phyloP scores from a whole-genome alignment of 2,329 filamentous ascomycete genomes.

The Verticillium dahliae region DNA sequence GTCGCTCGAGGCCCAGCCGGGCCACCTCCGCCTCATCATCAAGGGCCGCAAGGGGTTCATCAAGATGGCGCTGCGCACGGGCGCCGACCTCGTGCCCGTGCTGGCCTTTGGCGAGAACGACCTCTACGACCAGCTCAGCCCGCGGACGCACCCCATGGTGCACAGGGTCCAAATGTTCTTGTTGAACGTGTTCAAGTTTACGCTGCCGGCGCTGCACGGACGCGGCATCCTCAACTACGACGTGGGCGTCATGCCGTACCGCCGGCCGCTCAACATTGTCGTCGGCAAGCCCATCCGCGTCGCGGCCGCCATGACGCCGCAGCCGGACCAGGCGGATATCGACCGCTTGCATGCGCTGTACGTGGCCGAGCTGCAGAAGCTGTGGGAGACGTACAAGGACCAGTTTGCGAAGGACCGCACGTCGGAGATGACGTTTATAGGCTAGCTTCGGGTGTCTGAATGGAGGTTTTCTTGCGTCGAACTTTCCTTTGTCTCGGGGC shows the following conservation, averaged over 20 bases:
- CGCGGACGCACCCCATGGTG: slow-evolving; percentile 69
- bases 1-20: slow-evolving; percentile 80
- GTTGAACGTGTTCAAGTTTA: slow-evolving; percentile 86
- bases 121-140: slow-evolving; percentile 83
- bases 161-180: slow-evolving; percentile 77
- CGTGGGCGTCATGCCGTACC: slow-evolving; percentile 91
- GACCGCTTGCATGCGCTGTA: slow-evolving; percentile 76
- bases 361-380: slow-evolving; percentile 62
- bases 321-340: slow-evolving; percentile 68
- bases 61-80: slow-evolving; percentile 84
- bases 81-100: slow-evolving; percentile 91
- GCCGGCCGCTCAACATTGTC: slow-evolving; percentile 80
- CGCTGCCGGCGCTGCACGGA: slow-evolving; percentile 83
- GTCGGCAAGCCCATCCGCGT: slow-evolving; percentile 78
- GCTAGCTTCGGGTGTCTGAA: slow-evolving; percentile 24
- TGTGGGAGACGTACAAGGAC: slow-evolving; percentile 77
- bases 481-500: neutral
- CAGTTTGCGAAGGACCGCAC: slow-evolving; percentile 58
- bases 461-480: neutral
- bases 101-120: slow-evolving; percentile 94
- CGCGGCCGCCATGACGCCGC: slow-evolving; percentile 46
- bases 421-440: slow-evolving; percentile 62
- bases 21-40: slow-evolving; percentile 70
- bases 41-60: slow-evolving; percentile 85
- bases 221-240: slow-evolving; percentile 96